These are phyloP conservation scores for Teratosphaeria destructans DNA, from an alignment of 2,329 filamentous ascomycete species.

Conservation along the genomic window DNA sequence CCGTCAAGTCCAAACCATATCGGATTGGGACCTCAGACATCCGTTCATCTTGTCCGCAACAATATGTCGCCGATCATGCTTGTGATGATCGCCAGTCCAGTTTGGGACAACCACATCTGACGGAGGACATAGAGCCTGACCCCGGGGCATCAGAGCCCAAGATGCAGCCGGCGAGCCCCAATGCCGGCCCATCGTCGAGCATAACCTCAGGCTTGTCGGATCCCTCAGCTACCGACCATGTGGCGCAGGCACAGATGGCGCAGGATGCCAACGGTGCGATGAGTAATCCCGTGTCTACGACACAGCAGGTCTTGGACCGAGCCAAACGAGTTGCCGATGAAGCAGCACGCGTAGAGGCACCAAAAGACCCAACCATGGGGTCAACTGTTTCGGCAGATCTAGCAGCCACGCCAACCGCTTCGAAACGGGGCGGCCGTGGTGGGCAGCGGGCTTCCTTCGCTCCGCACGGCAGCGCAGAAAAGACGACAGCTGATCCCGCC, in stretches of 20 bases:
- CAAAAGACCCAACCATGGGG: neutral
- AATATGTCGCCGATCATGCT: too few relatives aligned
- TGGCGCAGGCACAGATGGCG: constrained; percentile 6
- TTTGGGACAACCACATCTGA: too few relatives aligned
- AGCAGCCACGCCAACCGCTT: constrained; percentile 2
- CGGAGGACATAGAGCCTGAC: neutral
- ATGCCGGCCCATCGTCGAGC: neutral
- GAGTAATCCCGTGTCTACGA: neutral
- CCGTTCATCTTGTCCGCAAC: too few relatives aligned
- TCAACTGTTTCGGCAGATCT: neutral
- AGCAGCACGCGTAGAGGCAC: neutral
- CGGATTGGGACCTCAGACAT: too few relatives aligned
- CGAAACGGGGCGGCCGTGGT: constrained; percentile 5
- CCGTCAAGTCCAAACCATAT: too few relatives aligned
- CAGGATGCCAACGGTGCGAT: constrained; percentile 10
- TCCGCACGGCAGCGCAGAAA: neutral
- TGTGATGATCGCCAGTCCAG: too few relatives aligned
- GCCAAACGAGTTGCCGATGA: neutral
- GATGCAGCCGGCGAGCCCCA: neutral
- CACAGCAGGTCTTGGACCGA: neutral
- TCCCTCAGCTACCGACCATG: neutral
- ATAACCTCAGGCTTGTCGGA: neutral
- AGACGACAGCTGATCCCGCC: neutral
- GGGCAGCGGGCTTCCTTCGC: neutral
- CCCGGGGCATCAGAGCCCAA: neutral